A percentile compares a stretch with the other conserved stretches of the same genome.
phyloP scores from a whole-genome alignment of 495 filamentous ascomycete genomes.

The Daldinia concentrica region DNA sequence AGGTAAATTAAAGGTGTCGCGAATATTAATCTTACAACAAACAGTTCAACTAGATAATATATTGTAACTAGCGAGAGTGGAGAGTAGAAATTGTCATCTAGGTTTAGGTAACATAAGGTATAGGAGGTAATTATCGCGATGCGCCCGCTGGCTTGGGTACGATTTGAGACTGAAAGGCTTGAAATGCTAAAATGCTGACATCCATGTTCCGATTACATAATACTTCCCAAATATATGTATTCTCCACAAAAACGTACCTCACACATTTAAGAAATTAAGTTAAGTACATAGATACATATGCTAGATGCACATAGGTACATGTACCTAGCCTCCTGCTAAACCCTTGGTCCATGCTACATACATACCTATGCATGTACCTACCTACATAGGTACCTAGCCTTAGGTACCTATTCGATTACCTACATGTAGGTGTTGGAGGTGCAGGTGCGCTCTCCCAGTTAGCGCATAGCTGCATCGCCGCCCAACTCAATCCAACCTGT shows the following conservation, averaged over 20 bases:
- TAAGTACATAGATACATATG: conserved; percentile 4
- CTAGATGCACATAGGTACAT: not conserved
- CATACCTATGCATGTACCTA: not conserved
- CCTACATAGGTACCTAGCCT: too few relatives aligned
- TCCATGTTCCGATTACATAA: not conserved
- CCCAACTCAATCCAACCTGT: conserved; percentile 37
- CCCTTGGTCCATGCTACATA: not conserved
- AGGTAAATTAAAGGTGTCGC: not conserved
- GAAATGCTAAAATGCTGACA: too few relatives aligned
- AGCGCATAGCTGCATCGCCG: conserved; percentile 45
- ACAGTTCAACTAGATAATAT: conserved; percentile 1
- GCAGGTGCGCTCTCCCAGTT: conserved; percentile 6
- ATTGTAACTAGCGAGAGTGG: conserved; percentile 7
- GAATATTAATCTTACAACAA: not conserved
- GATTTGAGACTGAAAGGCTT: too few relatives aligned
- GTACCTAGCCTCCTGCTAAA: not conserved
- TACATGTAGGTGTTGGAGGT: too few relatives aligned
- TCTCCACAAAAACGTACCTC: too few relatives aligned
- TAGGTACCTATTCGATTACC: not conserved
- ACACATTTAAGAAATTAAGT: not conserved
- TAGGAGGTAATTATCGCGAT: conserved; percentile 2
- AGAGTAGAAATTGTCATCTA: not conserved
- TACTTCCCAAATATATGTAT: not conserved
- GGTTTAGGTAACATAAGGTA: too few relatives aligned
- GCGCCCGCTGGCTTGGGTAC: not conserved